Conservation (phyloP, 75 land plant genomes). For the Picea glauca region DNA sequence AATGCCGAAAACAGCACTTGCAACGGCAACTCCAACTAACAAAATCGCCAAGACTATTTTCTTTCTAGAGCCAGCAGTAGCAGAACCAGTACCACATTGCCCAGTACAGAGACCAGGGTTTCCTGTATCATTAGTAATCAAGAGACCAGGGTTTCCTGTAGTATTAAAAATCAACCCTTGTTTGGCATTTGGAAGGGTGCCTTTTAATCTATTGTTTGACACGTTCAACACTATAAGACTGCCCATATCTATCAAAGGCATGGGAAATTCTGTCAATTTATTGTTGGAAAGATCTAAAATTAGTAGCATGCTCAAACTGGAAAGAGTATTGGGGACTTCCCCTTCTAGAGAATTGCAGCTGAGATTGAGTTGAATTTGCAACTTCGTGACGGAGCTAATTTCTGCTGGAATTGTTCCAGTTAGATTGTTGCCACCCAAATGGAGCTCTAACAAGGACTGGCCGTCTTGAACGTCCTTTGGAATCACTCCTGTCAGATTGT, state of each 20-base stretch:
- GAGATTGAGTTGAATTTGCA: too few relatives aligned
- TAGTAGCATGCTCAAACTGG: too few relatives aligned
- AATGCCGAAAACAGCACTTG: constrained; percentile 14
- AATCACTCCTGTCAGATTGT: too few relatives aligned
- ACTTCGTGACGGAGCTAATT: too few relatives aligned
- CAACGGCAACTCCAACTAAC: constrained; percentile 3
- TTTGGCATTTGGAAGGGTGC: constrained; percentile 15
- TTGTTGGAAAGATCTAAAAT: too few relatives aligned
- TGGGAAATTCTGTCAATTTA: constrained; percentile 17
- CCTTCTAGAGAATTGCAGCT: too few relatives aligned
- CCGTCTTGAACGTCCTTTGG: too few relatives aligned
- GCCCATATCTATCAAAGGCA: constrained; percentile 7
- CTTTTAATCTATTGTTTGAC: constrained; percentile 44
- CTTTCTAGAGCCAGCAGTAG: neutral
- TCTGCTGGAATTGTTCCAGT: too few relatives aligned
- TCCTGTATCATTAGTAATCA: neutral
- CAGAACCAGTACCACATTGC: neutral
- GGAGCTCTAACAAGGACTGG: too few relatives aligned
- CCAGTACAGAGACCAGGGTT: neutral
- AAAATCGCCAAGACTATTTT: neutral
- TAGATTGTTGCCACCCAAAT: too few relatives aligned
- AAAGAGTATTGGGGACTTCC: too few relatives aligned
- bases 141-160: too few relatives aligned
- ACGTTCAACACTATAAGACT: constrained; percentile 33
- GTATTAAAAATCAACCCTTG: neutral